Percentiles rank a stretch among this genome's conserved stretches.
Conservation (phyloP, 768 basidiomycete genomes). For the Scleroderma citrinum region DNA sequence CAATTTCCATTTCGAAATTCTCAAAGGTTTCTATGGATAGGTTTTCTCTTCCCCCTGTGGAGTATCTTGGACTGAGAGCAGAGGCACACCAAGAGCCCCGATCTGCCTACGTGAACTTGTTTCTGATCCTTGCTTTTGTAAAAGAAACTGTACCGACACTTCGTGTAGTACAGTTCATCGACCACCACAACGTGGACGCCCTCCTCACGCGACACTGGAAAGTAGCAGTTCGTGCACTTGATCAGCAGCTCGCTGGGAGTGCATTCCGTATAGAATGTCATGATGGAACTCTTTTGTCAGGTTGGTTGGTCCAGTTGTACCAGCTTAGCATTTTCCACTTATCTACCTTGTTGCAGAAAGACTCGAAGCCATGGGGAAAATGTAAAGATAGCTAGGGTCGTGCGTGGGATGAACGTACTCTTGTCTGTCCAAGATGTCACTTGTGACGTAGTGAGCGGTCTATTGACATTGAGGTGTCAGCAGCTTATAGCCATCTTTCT, state of each 20-base stretch:
- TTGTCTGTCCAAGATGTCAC: too few relatives aligned
- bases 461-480: too few relatives aligned
- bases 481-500: too few relatives aligned
- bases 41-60: conserved; percentile 9
- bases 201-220: conserved; percentile 13
- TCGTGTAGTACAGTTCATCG: conserved; percentile 17
- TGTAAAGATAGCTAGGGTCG: background rate
- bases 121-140: conserved; percentile 10
- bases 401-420: too few relatives aligned
- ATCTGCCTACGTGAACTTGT: conserved; percentile 4
- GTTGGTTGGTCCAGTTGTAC: conserved; percentile 12
- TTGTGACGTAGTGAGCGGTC: too few relatives aligned
- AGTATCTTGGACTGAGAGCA: conserved; percentile 12
- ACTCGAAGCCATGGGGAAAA: background rate
- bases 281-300: conserved; percentile 15
- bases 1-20: conserved; percentile 6
- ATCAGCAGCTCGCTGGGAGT: background rate
- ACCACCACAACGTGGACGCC: conserved; percentile 11
- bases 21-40: background rate
- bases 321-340: background rate
- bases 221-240: conserved; percentile 6
- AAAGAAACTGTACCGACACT: conserved; percentile 11
- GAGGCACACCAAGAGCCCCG: background rate
- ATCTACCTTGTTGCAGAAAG: background rate
- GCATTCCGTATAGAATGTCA: conserved; percentile 20